Evolutionary conservation across 352 stramenopile species (phyloP).

Genomic region (Pythium dissimile): DNA sequence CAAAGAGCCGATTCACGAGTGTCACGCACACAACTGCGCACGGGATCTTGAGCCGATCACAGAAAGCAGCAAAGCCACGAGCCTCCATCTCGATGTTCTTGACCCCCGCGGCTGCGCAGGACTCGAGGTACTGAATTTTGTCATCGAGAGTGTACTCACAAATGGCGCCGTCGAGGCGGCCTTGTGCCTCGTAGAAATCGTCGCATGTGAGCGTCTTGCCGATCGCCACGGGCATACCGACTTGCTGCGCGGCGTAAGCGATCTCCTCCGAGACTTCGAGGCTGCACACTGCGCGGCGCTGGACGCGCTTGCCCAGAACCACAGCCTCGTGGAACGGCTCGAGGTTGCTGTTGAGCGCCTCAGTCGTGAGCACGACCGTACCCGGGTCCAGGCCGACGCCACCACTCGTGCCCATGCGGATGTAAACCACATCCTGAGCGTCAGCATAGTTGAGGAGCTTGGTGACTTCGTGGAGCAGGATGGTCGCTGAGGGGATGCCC

Average conservation of each 20-base stretch:
- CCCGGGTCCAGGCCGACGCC: conserved; percentile 71
- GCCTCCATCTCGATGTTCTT: conserved; percentile 89
- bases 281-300: conserved; percentile 52
- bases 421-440: conserved; percentile 51
- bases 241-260: conserved; percentile 36
- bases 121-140: conserved; percentile 70
- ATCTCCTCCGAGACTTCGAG: conserved; percentile 58
- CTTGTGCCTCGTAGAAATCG: conserved; percentile 85
- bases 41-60: conserved; percentile 76
- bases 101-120: conserved; percentile 46
- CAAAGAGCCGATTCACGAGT: conserved; percentile 74
- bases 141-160: conserved; percentile 78
- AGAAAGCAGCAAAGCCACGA: conserved; percentile 66
- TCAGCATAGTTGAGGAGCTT: conserved; percentile 79
- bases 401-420: conserved; percentile 80
- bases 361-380: conserved; percentile 79
- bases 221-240: conserved; percentile 51
- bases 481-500: conserved; percentile 77
- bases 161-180: conserved; percentile 77
- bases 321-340: conserved; percentile 62
- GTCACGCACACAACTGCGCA: conserved; percentile 70
- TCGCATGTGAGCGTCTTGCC: conserved; percentile 85
- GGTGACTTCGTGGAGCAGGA: conserved; percentile 80
- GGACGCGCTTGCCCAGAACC: conserved; percentile 49
- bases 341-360: conserved; percentile 81